Percentiles rank a stretch among this genome's conserved stretches.
phyloP scores from a whole-genome alignment of 768 basidiomycete species.

The Termitomyces sp. region DNA sequence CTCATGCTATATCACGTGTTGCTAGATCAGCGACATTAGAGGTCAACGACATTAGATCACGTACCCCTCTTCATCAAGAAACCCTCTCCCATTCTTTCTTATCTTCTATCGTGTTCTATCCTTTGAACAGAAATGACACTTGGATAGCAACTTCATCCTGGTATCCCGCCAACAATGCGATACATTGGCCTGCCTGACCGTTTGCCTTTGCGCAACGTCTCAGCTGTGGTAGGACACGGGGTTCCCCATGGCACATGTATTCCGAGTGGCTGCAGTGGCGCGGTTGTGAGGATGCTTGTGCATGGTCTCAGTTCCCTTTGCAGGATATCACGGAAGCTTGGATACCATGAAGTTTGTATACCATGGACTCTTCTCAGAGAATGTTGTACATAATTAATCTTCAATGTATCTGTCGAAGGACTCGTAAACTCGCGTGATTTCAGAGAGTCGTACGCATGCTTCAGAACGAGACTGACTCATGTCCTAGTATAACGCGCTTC shows the following conservation, averaged over 20 bases:
- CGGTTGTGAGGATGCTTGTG: slow-evolving; percentile 54
- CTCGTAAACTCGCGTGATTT: no score
- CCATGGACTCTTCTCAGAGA: not conserved
- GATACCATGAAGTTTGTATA: not conserved
- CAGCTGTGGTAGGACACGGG: slow-evolving; percentile 50
- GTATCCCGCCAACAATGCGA: slow-evolving; percentile 49
- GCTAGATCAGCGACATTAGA: slow-evolving; percentile 33
- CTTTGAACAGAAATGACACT: slow-evolving; percentile 8
- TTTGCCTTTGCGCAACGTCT: slow-evolving; percentile 33
- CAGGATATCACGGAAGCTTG: not conserved
- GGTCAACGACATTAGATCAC: slow-evolving; percentile 33
- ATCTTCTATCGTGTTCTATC: not conserved
- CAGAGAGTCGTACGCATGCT: no score
- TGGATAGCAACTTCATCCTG: slow-evolving; percentile 54
- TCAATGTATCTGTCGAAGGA: no score
- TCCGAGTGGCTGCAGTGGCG: slow-evolving; percentile 65
- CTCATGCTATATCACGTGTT: slow-evolving; percentile 64
- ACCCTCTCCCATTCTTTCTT: slow-evolving; percentile 33
- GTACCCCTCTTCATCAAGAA: slow-evolving; percentile 30
- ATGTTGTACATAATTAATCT: not conserved
- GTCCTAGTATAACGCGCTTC: no score
- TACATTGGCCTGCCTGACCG: slow-evolving; percentile 56
- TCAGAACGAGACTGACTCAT: no score
- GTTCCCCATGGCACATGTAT: slow-evolving; percentile 57
- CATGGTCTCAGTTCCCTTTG: slow-evolving; percentile 18